Conservation (phyloP, 345 rosid genomes). For the Carallia pectinifolia region DNA sequence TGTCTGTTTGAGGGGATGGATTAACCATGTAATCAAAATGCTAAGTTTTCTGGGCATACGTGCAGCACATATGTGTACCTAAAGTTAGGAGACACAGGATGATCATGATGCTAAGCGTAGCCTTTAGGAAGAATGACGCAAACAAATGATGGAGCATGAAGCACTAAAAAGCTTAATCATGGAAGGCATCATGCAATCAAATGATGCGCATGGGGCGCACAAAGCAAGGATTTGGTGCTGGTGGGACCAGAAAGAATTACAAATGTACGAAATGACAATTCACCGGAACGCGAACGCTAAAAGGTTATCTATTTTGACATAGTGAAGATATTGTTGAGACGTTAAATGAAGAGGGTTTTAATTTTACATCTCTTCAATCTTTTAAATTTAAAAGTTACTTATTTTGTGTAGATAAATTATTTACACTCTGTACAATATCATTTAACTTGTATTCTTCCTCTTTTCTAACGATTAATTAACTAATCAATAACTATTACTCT, state of each 20-base stretch:
- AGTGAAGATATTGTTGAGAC: no score
- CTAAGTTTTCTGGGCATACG: not conserved
- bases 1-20: not conserved
- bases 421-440: no score
- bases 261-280: no score
- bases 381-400: no score
- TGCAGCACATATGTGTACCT: not conserved
- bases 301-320: no score
- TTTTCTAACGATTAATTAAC: no score
- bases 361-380: no score
- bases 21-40: not conserved
- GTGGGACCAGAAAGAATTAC: slow-evolving; percentile 41
- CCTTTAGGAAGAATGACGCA: slow-evolving; percentile 19
- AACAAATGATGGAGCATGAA: slow-evolving; percentile 10
- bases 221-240: slow-evolving; percentile 33
- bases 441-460: no score
- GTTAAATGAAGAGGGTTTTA: no score
- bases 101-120: slow-evolving; percentile 15
- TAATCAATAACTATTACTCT: no score
- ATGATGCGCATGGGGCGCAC: slow-evolving; percentile 12
- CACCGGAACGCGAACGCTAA: no score
- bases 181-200: slow-evolving; percentile 25
- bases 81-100: not conserved
- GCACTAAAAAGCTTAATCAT: slow-evolving; percentile 17
- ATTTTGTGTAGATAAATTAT: no score